A percentile compares a stretch with the other conserved stretches of the same genome.
phyloP scores from a whole-genome alignment of 2,329 filamentous ascomycete genomes.

The Cladorrhinum sp. region DNA sequence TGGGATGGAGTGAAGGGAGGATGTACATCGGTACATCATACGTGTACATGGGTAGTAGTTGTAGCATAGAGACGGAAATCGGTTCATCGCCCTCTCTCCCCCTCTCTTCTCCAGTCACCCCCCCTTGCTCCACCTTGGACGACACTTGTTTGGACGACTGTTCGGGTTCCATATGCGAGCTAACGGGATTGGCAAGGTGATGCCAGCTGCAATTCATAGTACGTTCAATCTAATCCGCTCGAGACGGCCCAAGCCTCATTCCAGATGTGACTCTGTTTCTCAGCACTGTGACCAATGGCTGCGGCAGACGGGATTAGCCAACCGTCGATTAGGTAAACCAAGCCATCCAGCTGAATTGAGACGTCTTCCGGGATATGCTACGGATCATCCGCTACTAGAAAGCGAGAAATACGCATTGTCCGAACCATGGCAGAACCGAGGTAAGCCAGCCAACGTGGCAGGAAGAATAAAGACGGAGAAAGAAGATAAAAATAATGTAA shows the following conservation, averaged over 20 bases:
- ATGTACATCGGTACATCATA: conserved; percentile 3
- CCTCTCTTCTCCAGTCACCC: background rate
- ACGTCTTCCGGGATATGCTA: background rate
- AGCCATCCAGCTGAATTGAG: conserved; percentile 2
- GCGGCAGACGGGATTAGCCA: conserved; percentile 10
- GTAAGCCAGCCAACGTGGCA: background rate
- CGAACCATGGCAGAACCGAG: background rate
- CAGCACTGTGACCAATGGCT: background rate
- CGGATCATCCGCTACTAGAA: background rate
- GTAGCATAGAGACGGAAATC: background rate
- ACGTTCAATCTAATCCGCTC: conserved; percentile 1
- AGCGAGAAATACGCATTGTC: conserved; percentile 8
- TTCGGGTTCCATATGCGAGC: conserved; percentile 6
- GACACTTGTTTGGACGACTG: background rate
- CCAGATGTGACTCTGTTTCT: conserved; percentile 19
- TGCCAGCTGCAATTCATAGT: conserved; percentile 14
- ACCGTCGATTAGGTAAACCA: conserved; percentile 22
- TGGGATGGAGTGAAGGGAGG: conserved; percentile 17
- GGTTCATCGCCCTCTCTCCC: background rate
- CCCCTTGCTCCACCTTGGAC: conserved; percentile 9
- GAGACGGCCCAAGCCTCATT: conserved; percentile 21
- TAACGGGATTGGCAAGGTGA: conserved; percentile 10
- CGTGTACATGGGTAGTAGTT: conserved; percentile 9
- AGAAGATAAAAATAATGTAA: conserved; percentile 5
- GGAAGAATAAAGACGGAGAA: background rate